A percentile compares a stretch with the other conserved stretches of the same genome.
Evolutionary conservation across 805 yeast species (phyloP).

Genomic region (Pichia californica): DNA sequence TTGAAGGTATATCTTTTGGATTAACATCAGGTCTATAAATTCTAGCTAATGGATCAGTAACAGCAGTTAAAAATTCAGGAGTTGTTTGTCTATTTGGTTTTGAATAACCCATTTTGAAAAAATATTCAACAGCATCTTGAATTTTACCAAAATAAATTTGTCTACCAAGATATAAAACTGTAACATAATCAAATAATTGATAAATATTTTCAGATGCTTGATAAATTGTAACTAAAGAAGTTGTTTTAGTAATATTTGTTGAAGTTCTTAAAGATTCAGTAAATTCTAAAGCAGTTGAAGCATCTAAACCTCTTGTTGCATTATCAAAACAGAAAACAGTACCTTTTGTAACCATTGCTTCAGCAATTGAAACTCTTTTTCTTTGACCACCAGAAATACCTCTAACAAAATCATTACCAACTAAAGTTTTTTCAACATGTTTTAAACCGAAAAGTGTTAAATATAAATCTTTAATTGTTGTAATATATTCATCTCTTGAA

Average conservation of each 20-base stretch:
- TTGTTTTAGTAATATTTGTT: conserved; percentile 35
- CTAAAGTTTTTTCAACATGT: conserved; percentile 56
- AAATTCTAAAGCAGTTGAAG: conserved; percentile 38
- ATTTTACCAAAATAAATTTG: conserved; percentile 58
- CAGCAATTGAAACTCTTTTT: conserved; percentile 65
- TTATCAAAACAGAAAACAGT: conserved; percentile 60
- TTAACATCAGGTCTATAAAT: conserved; percentile 36
- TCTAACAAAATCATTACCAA: conserved; percentile 60
- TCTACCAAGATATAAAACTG: conserved; percentile 52
- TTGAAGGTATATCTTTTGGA: conserved; percentile 43
- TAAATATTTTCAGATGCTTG: conserved; percentile 57
- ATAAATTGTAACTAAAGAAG: conserved; percentile 7
- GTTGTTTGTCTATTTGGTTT: conserved; percentile 62
- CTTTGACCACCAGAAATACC: conserved; percentile 74
- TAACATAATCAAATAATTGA: conserved; percentile 52
- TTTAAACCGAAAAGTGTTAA: conserved; percentile 50
- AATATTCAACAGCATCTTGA: conserved; percentile 45
- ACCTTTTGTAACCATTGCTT: conserved; percentile 49
- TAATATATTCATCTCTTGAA: conserved; percentile 35
- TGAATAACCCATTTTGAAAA: conserved; percentile 53
- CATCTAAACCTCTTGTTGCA: conserved; percentile 51
- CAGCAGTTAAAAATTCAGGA: conserved; percentile 60
- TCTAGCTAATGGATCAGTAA: conserved; percentile 64
- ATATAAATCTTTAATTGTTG: conserved; percentile 39
- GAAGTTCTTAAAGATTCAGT: conserved; percentile 53